These are phyloP conservation scores for Thelephora aurantiotincta DNA, from an alignment of 768 basidiomycete genomes.

Conservation along the genomic window DNA sequence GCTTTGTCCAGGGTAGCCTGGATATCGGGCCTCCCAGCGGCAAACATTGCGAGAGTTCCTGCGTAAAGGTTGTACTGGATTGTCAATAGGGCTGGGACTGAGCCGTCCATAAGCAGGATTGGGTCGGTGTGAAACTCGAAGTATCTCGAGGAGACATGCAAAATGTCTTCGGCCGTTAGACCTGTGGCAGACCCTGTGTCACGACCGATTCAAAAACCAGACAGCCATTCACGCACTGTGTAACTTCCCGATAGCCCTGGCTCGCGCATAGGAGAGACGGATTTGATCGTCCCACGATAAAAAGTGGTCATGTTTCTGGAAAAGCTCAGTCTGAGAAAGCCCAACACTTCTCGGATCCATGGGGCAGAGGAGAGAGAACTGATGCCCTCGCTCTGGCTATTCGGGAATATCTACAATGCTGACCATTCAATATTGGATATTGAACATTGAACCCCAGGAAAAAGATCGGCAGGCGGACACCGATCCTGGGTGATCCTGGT, in stretches of 20 bases:
- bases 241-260: constrained; percentile 10
- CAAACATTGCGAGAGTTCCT: constrained; percentile 14
- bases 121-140: constrained; percentile 16
- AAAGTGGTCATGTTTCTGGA: constrained; percentile 6
- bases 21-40: constrained; percentile 12
- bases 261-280: constrained; percentile 10
- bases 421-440: no score
- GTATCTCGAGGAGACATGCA: constrained; percentile 13
- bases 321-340: not conserved
- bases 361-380: no score
- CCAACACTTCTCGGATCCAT: no score
- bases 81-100: constrained; percentile 11
- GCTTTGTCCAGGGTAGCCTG: constrained; percentile 12
- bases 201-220: not conserved
- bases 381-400: no score
- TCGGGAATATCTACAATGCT: no score
- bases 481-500: no score
- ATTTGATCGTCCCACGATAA: constrained; percentile 6
- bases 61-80: constrained; percentile 15
- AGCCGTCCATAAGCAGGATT: constrained; percentile 11
- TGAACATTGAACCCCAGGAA: no score
- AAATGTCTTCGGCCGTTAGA: constrained; percentile 13
- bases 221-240: constrained; percentile 10
- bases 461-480: no score
- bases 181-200: constrained; percentile 1